Evolutionary conservation across 805 yeast genomes (phyloP), one percentile per base, ranked within the genome.

Genomic region (Yarrowia divulgata): DNA sequence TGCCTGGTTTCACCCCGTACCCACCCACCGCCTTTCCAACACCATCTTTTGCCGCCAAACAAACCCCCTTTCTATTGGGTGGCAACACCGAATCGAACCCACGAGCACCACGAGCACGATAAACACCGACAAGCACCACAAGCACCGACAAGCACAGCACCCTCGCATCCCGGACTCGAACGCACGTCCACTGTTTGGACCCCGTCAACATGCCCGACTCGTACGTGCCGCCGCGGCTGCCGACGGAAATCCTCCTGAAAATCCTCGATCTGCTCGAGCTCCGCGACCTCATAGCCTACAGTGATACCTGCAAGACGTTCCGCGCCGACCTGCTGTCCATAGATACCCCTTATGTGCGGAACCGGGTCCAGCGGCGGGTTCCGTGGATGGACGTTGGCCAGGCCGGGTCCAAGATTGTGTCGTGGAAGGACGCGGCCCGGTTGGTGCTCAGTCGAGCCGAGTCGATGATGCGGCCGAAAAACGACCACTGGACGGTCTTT

Each of bases 231-330:
- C 35, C 60, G 34, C 60, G 45, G 23, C 45, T 54, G 34, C 60
- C 60, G 34, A 39, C 45, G 45, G 60, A 54, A 23, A 37, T 54
- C 19, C 60, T 54, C 35, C 60, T 54, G 19, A 54, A 39, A 19
- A 39, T 54, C 6, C 45, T 54, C 19, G 46, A 54, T 16, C 35
- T 19, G 45, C 60, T 54, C 35, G 60, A 54, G 45, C 60, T 54
- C 60, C 29, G 19, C 32, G 60, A 54, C 45, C 60, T 54, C 34
- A 9, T 54, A 7, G 60, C 60, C 12, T 54, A 54, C 45, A 19
- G 45, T 5, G 60, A 54, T 18, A 23, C 60, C 16, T 54, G 60
- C 60, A n/a, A 16, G 45, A 54, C 60, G 6, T 54, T 19, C 45
- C 60, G 45, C 35, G 14, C 43, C 5, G 46, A 54, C 9, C 10